Base-by-base conservation (phyloP, 371 early-diverging fungal genomes). In the Phascolomyces articulosus region DNA sequence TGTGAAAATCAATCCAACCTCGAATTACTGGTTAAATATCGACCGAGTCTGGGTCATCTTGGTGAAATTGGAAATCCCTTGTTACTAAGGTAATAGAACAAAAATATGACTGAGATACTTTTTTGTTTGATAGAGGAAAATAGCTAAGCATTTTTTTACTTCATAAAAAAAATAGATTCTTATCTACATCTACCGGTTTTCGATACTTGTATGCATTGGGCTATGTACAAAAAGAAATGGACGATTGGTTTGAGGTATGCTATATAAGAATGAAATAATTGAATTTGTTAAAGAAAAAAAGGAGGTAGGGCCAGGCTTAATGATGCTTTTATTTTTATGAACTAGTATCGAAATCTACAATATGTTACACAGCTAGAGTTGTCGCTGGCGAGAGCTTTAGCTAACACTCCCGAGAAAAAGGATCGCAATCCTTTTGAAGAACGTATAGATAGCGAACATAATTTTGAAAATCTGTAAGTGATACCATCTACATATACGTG, bases 291-390 rank as follows among this genome's bases (percentile, higher is more conserved):
- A n/a, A n/a, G n/a, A n/a, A n/a, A n/a, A n/a, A n/a, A n/a, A n/a
- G n/a, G n/a, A n/a, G n/a, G n/a, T n/a, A n/a, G n/a, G n/a, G n/a
- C n/a, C n/a, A n/a, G n/a, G n/a, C n/a, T n/a, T n/a, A n/a, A n/a
- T n/a, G n/a, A n/a, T 34, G 11, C 34, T 34, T 28, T 62, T 24
- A 56, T 40, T 29, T 41, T 23, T 21, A 21, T 4, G 1, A 57
- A 13, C 20, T 74, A 94, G 94, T 73, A 80, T 65, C 90, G 91
- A 23, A 93, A 92, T 64, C 83, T 84, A 55, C 87, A 91, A 38
- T 95, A 94, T 74, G 92, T 93, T 10, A 89, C 87, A 10, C 88
- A 90, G 51, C 70, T 91, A 9, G 95, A 95, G 68, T 81, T 93
- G 28, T 86, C 88, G 58, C 76, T 94, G 62, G 85, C 87, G 64